phyloP scores from a whole-genome alignment of 2,329 filamentous ascomycete species.

The Fusarium nelsonii region DNA sequence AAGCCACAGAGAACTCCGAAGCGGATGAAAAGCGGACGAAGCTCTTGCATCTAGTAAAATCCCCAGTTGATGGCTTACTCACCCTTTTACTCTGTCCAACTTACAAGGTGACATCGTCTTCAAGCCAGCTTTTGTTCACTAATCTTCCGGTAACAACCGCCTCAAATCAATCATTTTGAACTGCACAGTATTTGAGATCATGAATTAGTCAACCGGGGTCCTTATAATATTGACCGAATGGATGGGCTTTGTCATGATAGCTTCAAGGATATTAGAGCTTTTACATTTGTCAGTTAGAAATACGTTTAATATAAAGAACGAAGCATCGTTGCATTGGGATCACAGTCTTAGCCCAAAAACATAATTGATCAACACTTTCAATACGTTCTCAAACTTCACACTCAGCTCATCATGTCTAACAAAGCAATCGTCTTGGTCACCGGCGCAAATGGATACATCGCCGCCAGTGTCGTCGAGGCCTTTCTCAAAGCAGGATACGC shows the following conservation, averaged over 20 bases:
- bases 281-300: slow-evolving; percentile 1
- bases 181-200: neutral
- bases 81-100: neutral
- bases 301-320: neutral
- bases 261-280: neutral
- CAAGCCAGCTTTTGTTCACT: neutral
- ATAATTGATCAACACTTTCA: neutral
- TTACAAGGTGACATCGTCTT: neutral
- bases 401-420: slow-evolving; percentile 30
- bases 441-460: slow-evolving; percentile 58
- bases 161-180: neutral
- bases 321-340: neutral
- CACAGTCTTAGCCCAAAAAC: neutral
- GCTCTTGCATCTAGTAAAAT: slow-evolving; percentile 3
- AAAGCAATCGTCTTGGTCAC: slow-evolving; percentile 52
- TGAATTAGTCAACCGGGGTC: neutral
- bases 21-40: no score
- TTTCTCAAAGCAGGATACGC: slow-evolving; percentile 55
- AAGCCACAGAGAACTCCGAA: neutral
- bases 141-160: neutral
- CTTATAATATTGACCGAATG: neutral
- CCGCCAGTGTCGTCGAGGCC: slow-evolving; percentile 52
- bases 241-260: neutral
- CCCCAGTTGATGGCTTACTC: slow-evolving; percentile 7
- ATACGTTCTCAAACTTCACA: neutral